Conservation (phyloP, 1,284 basidiomycete genomes). For the Anthracocystis walkeri region DNA sequence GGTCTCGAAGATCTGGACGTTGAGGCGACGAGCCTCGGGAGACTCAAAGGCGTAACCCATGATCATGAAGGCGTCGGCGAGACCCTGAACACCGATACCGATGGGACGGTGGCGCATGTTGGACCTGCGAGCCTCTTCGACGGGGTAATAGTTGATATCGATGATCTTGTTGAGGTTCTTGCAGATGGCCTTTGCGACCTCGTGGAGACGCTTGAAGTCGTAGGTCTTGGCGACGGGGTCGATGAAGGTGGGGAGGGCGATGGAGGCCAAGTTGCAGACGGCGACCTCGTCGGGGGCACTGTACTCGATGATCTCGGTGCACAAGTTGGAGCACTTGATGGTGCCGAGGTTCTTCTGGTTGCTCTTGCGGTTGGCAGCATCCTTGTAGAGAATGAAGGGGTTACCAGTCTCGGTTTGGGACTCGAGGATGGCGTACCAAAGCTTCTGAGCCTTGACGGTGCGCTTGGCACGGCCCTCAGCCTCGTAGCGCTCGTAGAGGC, state of each 20-base stretch:
- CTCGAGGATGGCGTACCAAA: conserved; percentile 98
- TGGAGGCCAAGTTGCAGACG: conserved; percentile 97
- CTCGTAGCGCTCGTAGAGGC: conserved; percentile 90
- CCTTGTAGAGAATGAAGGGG: conserved; percentile 98
- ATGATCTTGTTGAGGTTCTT: conserved; percentile 93
- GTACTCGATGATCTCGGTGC: conserved; percentile 99
- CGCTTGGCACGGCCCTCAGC: conserved; percentile 87
- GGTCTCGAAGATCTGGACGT: conserved; percentile 97
- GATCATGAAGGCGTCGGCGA: conserved; percentile 98
- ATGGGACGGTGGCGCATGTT: conserved; percentile 99
- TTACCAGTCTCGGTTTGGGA: conserved; percentile 98
- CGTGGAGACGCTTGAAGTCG: conserved; percentile 95
- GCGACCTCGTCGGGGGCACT: conserved; percentile 97
- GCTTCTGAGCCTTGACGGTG: conserved; percentile 92
- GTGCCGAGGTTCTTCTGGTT: conserved; percentile 99
- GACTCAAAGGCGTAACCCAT: conserved; percentile 96
- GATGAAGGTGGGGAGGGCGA: conserved; percentile 82
- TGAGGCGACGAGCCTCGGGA: conserved; percentile 85
- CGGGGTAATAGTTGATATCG: conserved; percentile 91
- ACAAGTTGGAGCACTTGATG: conserved; percentile 99
- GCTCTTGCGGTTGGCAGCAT: conserved; percentile 71
- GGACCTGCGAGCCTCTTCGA: conserved; percentile 87
- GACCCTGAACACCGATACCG: conserved; percentile 96
- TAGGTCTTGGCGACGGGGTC: conserved; percentile 70
- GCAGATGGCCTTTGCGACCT: conserved; percentile 80